These are phyloP conservation scores for Mucuna pruriens DNA, from an alignment of 306 rosid species.

Conservation along the genomic window DNA sequence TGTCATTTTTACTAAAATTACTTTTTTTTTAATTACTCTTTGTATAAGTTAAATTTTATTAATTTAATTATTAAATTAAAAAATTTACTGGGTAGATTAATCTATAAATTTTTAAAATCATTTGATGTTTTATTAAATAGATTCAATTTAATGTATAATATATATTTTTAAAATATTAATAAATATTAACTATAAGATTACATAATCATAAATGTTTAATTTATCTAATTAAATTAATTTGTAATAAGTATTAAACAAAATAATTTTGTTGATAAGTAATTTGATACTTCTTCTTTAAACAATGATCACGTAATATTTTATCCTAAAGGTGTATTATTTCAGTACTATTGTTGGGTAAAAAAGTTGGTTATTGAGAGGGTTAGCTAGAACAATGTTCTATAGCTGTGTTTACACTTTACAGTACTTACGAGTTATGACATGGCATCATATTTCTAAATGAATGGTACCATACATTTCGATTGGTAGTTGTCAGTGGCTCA, in stretches of 20 bases:
- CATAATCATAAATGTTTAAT: neutral
- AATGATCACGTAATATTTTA: no score
- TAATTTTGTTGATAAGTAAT: neutral
- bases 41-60: neutral
- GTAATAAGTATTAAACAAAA: neutral
- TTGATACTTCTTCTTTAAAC: no score
- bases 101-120: neutral
- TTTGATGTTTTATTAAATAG: neutral
- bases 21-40: neutral
- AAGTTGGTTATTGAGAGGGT: neutral
- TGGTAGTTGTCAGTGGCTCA: conserved; percentile 17
- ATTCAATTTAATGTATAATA: no score
- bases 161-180: no score
- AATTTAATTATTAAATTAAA: neutral
- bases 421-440: neutral
- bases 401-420: neutral
- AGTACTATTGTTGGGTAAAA: neutral
- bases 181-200: no score
- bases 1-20: neutral
- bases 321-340: neutral
- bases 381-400: neutral
- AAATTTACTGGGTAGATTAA: no score
- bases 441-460: conserved; percentile 7
- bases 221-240: neutral
- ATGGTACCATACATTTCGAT: conserved; percentile 13